A percentile compares a stretch with the other conserved stretches of the same genome.
Conservation (phyloP, 1,139 yeast species). For the Geotrichum histeridarum region DNA sequence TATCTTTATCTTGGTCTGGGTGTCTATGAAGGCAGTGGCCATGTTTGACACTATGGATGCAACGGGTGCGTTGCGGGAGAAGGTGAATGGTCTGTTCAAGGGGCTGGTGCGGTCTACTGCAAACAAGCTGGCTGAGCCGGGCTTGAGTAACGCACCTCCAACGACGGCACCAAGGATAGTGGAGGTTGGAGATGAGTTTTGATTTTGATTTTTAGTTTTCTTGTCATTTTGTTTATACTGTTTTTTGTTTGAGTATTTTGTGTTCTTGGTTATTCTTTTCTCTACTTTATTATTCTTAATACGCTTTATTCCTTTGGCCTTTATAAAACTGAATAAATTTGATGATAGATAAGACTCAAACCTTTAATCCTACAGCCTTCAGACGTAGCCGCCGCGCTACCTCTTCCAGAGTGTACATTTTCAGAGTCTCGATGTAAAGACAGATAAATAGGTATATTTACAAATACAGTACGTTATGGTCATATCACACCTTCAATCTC, state of each 20-base stretch:
- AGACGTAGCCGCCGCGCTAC: too few relatives aligned
- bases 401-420: too few relatives aligned
- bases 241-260: not conserved
- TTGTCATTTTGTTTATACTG: not conserved
- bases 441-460: too few relatives aligned
- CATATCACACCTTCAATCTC: too few relatives aligned
- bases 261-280: not conserved
- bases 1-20: conserved; percentile 29
- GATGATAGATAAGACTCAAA: too few relatives aligned
- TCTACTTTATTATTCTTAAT: not conserved
- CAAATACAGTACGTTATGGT: too few relatives aligned
- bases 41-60: conserved; percentile 14
- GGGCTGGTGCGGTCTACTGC: not conserved
- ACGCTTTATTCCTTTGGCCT: too few relatives aligned
- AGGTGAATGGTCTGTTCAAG: conserved; percentile 16
- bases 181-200: not conserved
- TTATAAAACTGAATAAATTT: too few relatives aligned
- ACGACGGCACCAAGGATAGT: not conserved
- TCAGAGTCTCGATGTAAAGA: too few relatives aligned
- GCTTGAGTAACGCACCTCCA: not conserved
- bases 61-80: conserved; percentile 11
- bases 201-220: not conserved
- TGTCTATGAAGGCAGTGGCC: conserved; percentile 19
- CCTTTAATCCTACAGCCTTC: too few relatives aligned
- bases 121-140: conserved; percentile 3